phyloP scores from a whole-genome alignment of 352 stramenopile genomes.

The Phytopythium vexans region DNA sequence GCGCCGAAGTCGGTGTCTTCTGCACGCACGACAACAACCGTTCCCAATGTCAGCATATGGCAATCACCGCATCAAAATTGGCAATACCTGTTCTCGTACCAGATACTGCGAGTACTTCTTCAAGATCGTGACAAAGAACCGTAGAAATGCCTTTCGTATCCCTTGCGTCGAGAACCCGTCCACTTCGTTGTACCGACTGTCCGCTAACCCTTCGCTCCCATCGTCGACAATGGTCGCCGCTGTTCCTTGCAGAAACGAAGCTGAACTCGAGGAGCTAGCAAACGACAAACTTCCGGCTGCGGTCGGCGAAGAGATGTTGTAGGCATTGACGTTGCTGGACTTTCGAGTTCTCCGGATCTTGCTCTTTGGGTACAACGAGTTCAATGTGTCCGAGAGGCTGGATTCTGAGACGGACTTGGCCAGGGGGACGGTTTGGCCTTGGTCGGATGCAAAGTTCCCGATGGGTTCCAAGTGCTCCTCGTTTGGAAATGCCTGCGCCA shows the following conservation, averaged over 20 bases:
- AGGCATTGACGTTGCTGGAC: constrained; percentile 28
- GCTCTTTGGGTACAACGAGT: constrained; percentile 60
- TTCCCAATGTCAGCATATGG: background rate
- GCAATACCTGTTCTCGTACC: constrained; percentile 25
- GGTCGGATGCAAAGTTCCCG: constrained; percentile 62
- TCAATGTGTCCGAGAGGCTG: constrained; percentile 42
- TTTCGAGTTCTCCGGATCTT: constrained; percentile 65
- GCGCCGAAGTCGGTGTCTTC: constrained; percentile 15
- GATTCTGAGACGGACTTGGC: constrained; percentile 54
- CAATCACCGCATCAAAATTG: background rate
- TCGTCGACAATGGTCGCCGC: constrained; percentile 19
- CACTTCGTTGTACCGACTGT: constrained; percentile 66
- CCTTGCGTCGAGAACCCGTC: constrained; percentile 66
- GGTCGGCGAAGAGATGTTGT: constrained; percentile 23
- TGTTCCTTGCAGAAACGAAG: background rate
- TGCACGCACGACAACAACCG: constrained; percentile 8
- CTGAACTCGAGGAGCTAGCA: constrained; percentile 2
- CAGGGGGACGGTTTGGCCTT: constrained; percentile 68
- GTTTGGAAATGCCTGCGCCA: constrained; percentile 62
- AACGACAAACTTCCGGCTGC: constrained; percentile 22
- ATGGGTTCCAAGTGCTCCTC: constrained; percentile 82
- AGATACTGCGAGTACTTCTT: constrained; percentile 79
- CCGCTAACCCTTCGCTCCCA: constrained; percentile 39
- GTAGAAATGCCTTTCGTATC: constrained; percentile 70
- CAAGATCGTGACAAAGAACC: constrained; percentile 78